Conservation (phyloP, 2,329 filamentous ascomycete genomes). For the Arthrobotrys iridis region DNA sequence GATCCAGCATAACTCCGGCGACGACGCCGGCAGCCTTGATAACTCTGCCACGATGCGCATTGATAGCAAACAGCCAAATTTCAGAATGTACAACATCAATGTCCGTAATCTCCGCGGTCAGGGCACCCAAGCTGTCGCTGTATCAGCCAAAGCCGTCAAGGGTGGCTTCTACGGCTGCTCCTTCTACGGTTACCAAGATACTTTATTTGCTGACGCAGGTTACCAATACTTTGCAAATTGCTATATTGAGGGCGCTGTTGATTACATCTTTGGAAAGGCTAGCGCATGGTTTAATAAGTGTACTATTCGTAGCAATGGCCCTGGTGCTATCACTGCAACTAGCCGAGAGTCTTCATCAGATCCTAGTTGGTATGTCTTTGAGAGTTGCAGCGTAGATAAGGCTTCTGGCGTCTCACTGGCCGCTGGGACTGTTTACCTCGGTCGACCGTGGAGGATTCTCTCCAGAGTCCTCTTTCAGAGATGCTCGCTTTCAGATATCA, state of each 20-base stretch:
- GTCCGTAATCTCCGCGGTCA: conserved; percentile 65
- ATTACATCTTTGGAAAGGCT: conserved; percentile 64
- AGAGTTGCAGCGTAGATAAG: conserved; percentile 63
- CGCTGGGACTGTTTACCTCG: conserved; percentile 64
- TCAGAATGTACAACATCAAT: conserved; percentile 62
- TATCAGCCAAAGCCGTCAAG: conserved; percentile 62
- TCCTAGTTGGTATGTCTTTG: conserved; percentile 65
- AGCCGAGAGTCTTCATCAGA: conserved; percentile 62
- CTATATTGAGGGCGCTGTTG: conserved; percentile 65
- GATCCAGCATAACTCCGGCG: conserved; percentile 60
- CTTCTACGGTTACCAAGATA: conserved; percentile 67
- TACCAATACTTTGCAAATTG: conserved; percentile 65
- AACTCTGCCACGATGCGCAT: conserved; percentile 60
- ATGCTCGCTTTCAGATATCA: conserved; percentile 10
- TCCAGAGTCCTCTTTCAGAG: conserved; percentile 66
- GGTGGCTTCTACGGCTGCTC: conserved; percentile 65
- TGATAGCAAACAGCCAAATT: conserved; percentile 55
- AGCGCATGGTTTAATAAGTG: conserved; percentile 59
- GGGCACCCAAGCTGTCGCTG: conserved; percentile 65
- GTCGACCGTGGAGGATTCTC: conserved; percentile 65
- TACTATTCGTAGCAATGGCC: conserved; percentile 58
- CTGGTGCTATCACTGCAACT: conserved; percentile 61
- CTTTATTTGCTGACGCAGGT: conserved; percentile 64
- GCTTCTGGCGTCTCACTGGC: conserved; percentile 61
- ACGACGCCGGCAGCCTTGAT: conserved; percentile 59